These are phyloP conservation scores for Primulina eburnea DNA, from an alignment of 257 asterid species.

Conservation along the genomic window DNA sequence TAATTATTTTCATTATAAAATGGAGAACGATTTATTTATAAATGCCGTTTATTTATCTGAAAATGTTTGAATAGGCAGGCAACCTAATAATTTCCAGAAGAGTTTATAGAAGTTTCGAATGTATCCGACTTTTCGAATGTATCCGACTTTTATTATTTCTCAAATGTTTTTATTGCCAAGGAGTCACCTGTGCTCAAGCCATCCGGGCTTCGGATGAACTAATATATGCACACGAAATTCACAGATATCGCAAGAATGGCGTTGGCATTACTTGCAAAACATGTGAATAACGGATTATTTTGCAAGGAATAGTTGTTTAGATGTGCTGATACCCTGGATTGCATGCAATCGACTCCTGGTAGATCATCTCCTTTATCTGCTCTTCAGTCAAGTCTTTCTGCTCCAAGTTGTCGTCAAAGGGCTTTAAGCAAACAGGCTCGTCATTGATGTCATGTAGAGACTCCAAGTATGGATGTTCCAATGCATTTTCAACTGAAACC, in stretches of 20 bases:
- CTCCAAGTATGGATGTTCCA: constrained; percentile 46
- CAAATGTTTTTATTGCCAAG: not conserved
- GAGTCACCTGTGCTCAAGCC: not conserved
- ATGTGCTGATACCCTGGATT: constrained; percentile 30
- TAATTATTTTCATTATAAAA: no score
- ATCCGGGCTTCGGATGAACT: not conserved
- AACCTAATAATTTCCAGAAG: no score
- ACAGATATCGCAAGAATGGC: not conserved
- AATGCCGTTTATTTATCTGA: no score
- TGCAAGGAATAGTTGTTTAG: no score
- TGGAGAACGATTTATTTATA: no score
- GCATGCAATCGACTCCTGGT: constrained; percentile 37
- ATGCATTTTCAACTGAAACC: constrained; percentile 49
- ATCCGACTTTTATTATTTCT: not conserved
- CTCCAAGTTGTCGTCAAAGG: constrained; percentile 47
- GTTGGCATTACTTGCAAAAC: no score
- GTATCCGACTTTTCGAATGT: no score
- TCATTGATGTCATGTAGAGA: constrained; percentile 44
- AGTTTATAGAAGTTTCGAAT: no score
- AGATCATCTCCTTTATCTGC: constrained; percentile 53
- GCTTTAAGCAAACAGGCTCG: constrained; percentile 46
- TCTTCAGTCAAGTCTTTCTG: constrained; percentile 40
- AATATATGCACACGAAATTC: not conserved
- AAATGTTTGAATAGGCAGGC: no score
- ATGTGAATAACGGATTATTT: no score